These are phyloP conservation scores for Rhodamnia argentea DNA, from an alignment of 345 rosid genomes.

Conservation along the genomic window DNA sequence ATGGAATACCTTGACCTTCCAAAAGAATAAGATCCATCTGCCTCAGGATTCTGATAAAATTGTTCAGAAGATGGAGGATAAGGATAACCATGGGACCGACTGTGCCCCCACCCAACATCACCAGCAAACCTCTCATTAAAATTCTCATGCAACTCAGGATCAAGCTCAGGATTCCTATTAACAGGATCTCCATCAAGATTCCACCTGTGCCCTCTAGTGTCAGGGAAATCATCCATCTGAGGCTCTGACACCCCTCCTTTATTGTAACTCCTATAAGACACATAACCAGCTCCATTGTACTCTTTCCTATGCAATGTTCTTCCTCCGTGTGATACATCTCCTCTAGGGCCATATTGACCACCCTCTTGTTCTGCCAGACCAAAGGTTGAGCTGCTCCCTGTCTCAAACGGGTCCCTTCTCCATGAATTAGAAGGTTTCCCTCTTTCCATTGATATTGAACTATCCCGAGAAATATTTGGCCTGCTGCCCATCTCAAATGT, in stretches of 20 bases:
- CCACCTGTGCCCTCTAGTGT: slow-evolving; percentile 55
- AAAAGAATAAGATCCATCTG: slow-evolving; percentile 58
- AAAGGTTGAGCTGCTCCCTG: slow-evolving; percentile 42
- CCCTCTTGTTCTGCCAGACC: slow-evolving; percentile 37
- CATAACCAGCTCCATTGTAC: slow-evolving; percentile 48
- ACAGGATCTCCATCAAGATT: slow-evolving; percentile 57
- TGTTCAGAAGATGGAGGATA: slow-evolving; percentile 51
- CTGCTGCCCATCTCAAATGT: slow-evolving; percentile 39
- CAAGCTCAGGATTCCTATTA: slow-evolving; percentile 49
- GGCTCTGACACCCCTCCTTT: slow-evolving; percentile 55
- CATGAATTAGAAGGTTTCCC: slow-evolving; percentile 48
- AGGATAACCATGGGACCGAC: slow-evolving; percentile 33
- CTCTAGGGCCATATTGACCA: slow-evolving; percentile 39
- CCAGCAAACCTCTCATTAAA: slow-evolving; percentile 55
- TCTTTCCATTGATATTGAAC: slow-evolving; percentile 42
- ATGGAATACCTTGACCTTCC: slow-evolving; percentile 71
- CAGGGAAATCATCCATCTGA: slow-evolving; percentile 36
- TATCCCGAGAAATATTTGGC: slow-evolving; percentile 46
- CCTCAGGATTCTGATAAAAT: slow-evolving; percentile 49
- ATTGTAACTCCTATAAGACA: slow-evolving; percentile 27
- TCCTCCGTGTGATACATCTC: slow-evolving; percentile 35
- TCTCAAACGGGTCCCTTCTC: slow-evolving; percentile 71
- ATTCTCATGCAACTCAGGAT: slow-evolving; percentile 59
- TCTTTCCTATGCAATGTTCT: slow-evolving; percentile 52
- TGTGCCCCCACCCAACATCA: slow-evolving; percentile 63